Evolutionary conservation across 2,329 filamentous ascomycete species (phyloP).

Genomic region (Xylaria digitata): DNA sequence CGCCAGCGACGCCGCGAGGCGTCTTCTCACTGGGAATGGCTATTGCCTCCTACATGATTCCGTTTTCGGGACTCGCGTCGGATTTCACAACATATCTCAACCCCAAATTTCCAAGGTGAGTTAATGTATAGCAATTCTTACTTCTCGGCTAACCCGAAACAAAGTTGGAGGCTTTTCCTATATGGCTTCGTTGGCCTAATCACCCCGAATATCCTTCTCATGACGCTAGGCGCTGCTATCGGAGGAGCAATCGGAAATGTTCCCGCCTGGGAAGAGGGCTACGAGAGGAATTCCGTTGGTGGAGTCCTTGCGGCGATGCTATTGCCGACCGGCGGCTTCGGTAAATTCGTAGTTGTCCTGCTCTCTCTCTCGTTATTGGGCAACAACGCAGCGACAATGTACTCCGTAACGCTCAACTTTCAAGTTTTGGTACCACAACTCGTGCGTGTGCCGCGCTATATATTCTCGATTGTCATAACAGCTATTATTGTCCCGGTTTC

Average conservation of each 20-base stretch:
- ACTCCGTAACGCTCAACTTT: conserved; percentile 72
- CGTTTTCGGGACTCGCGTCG: conserved; percentile 57
- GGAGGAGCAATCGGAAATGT: conserved; percentile 67
- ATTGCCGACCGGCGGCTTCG: conserved; percentile 66
- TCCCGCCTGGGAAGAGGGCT: conserved; percentile 63
- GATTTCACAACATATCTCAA: conserved; percentile 31
- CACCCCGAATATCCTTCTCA: conserved; percentile 56
- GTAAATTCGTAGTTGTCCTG: conserved; percentile 69
- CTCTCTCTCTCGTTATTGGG: conserved; percentile 68
- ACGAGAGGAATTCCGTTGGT: conserved; percentile 64
- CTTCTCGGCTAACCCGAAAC: conserved; percentile 4
- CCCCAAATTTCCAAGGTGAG: conserved; percentile 33
- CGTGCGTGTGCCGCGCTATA: conserved; percentile 65
- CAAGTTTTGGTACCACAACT: conserved; percentile 69
- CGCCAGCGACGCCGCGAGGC: conserved; percentile 57
- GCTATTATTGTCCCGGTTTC: conserved; percentile 69
- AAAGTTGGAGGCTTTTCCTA: conserved; percentile 56
- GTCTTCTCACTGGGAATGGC: conserved; percentile 69
- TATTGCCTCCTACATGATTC: conserved; percentile 72
- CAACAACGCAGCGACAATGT: conserved; percentile 69
- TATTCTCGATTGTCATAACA: conserved; percentile 68
- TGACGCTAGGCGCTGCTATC: conserved; percentile 73
- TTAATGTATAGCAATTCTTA: neutral
- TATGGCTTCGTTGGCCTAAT: conserved; percentile 65
- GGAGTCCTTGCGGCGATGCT: conserved; percentile 71